Percentiles rank a stretch among this genome's conserved stretches.
These are phyloP conservation scores for Guadua angustifolia DNA, from an alignment of 176 grass and related monocot species.

Conservation along the genomic window DNA sequence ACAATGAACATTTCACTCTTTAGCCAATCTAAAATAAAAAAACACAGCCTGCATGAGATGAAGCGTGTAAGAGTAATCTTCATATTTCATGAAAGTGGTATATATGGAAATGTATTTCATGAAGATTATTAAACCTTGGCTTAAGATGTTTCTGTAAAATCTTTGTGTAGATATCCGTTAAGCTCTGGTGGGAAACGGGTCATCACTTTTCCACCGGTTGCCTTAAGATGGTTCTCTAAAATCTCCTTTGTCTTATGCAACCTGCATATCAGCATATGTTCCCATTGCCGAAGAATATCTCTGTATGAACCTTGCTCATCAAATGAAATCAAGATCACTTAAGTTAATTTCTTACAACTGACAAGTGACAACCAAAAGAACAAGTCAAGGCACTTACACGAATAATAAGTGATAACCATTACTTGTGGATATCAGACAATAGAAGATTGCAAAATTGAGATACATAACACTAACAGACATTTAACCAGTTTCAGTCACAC, in stretches of 20 bases:
- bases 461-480: not conserved
- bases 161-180: conserved; percentile 84
- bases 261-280: conserved; percentile 97
- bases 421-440: not conserved
- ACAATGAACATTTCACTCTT: conserved; percentile 84
- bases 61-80: no score
- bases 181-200: conserved; percentile 95
- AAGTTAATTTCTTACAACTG: no score
- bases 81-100: no score
- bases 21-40: conserved; percentile 94
- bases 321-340: no score
- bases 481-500: not conserved
- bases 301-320: conserved; percentile 81
- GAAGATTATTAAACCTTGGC: no score
- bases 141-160: no score
- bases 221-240: conserved; percentile 81
- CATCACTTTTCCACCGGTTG: conserved; percentile 93
- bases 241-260: conserved; percentile 81
- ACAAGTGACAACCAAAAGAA: conserved; percentile 13
- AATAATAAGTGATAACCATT: not conserved
- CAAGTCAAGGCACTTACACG: not conserved
- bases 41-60: conserved; percentile 72
- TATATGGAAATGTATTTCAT: no score
- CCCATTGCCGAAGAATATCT: conserved; percentile 88
- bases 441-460: conserved; percentile 2